Percentiles rank a stretch among this genome's conserved stretches.
Conservation (phyloP, 2,329 filamentous ascomycete species). For the Fusarium setosum region DNA sequence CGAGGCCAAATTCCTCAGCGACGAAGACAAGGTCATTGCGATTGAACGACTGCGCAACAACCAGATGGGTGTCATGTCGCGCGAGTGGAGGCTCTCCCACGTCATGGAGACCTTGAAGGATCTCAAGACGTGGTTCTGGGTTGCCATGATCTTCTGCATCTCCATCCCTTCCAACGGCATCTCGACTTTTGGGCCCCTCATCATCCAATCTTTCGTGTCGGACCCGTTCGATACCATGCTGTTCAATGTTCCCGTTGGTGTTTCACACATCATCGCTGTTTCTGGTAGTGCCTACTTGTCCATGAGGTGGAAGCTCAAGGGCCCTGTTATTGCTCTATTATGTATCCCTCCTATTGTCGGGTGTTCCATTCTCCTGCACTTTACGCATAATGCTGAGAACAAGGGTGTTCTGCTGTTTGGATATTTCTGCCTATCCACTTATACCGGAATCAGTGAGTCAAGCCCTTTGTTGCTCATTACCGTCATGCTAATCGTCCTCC, state of each 20-base stretch:
- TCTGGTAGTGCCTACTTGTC: conserved; percentile 67
- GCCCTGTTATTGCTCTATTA: conserved; percentile 64
- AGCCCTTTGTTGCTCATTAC: too few species aligned
- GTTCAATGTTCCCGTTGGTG: conserved; percentile 70
- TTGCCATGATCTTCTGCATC: conserved; percentile 65
- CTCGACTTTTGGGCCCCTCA: conserved; percentile 68
- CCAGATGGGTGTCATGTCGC: conserved; percentile 64
- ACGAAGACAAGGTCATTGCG: conserved; percentile 63
- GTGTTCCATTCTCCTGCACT: conserved; percentile 63
- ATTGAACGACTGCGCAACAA: conserved; percentile 66
- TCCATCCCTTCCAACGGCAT: conserved; percentile 68
- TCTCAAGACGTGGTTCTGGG: conserved; percentile 71
- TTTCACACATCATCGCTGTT: conserved; percentile 69
- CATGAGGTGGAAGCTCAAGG: conserved; percentile 66
- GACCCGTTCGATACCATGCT: conserved; percentile 66
- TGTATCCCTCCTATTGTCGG: conserved; percentile 69
- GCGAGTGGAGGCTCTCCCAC: conserved; percentile 63
- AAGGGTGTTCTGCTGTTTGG: conserved; percentile 64
- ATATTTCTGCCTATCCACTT: conserved; percentile 69
- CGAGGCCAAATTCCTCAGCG: conserved; percentile 62
- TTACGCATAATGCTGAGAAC: conserved; percentile 58
- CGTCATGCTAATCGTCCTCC: conserved; percentile 38
- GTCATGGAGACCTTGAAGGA: conserved; percentile 65
- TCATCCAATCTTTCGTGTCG: conserved; percentile 70
- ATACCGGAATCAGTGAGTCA: conserved; percentile 55